Evolutionary conservation across 108 stramenopile species (phyloP), one percentile per base, ranked within the genome.

Genomic region (Pseudonitzschia multiseries): DNA sequence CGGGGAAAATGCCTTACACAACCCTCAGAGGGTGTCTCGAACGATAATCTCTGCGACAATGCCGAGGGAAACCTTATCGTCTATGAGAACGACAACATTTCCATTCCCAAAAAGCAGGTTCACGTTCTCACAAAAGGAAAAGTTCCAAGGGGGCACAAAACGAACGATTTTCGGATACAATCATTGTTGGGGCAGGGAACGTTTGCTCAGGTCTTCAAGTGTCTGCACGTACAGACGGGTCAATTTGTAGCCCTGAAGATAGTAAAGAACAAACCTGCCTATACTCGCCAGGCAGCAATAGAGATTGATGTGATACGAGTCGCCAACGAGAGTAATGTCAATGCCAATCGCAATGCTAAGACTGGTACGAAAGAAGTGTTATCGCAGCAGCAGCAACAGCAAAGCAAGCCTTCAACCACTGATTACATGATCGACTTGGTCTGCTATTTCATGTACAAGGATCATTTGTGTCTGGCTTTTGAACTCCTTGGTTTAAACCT

Each of bases 141-240:
- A 41, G 15, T 40, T 29, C 41, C 46, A 40, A 63, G 65, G 31
- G 65, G 57, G 32, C 18, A 8, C n/a, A 65, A 44, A 28, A 46
- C 46, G 27, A 68, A 22, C 13, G 83, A 87, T 56, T 91, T 86
- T 59, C 68, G 65, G 17, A 80, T 98, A 17, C 74, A 96, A 41
- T 77, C 80, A 18, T 56, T 88, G 33, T 71, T 99, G 32, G 98
- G 98, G 41, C 91, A 91, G 74, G 98, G 98, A 10, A 97, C 97
- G 27, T 99, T 99, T 78, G 98, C 97, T 8, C 97, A 98, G 86
- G 97, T 98, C 26, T 96, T 98, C 61, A 78, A 93, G 50, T 98
- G 97, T 71, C 71, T 87, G 52, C 77, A 84, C 27, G 28, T 70
- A 22, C 78, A 76, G 17, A 90, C 94, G 27, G 84, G 88, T 42